These are phyloP conservation scores for Starmerella etchellsii DNA, from an alignment of 805 yeast species.

Conservation along the genomic window DNA sequence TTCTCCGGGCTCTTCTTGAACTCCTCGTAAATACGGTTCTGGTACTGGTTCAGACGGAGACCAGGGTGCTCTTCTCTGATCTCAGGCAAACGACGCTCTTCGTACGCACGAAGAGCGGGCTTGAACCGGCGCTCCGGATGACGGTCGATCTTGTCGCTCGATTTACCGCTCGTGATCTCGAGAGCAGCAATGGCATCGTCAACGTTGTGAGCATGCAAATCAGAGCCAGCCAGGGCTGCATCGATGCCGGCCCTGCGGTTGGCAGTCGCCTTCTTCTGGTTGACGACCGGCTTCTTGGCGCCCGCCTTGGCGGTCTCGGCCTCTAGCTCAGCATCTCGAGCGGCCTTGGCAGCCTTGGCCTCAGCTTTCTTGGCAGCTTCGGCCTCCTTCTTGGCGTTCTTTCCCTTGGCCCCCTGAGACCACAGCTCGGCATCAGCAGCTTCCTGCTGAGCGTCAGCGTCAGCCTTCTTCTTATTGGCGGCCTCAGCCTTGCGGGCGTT, in stretches of 20 bases:
- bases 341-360: conserved; percentile 69
- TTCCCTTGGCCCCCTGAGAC: conserved; percentile 61
- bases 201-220: conserved; percentile 55
- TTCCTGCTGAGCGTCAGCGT: conserved; percentile 35
- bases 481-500: conserved; percentile 55
- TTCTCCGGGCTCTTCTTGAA: conserved; percentile 69
- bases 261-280: conserved; percentile 54
- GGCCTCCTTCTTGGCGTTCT: conserved; percentile 55
- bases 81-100: conserved; percentile 60
- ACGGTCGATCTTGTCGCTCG: conserved; percentile 42
- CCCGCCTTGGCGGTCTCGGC: conserved; percentile 57
- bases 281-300: conserved; percentile 35
- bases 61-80: conserved; percentile 68
- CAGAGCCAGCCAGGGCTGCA: conserved; percentile 37
- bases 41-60: conserved; percentile 62
- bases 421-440: conserved; percentile 51
- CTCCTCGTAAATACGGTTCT: conserved; percentile 62
- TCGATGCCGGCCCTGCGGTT: conserved; percentile 42
- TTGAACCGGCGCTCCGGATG: conserved; percentile 84
- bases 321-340: conserved; percentile 52
- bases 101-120: conserved; percentile 62
- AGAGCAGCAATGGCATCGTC: conserved; percentile 72
- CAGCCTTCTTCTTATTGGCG: conserved; percentile 45
- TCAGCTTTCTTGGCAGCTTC: conserved; percentile 57
- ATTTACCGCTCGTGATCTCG: conserved; percentile 46